A percentile compares a stretch with the other conserved stretches of the same genome.
These are phyloP conservation scores for Fraxinus cuspidata DNA, from an alignment of 257 asterid genomes.

Conservation along the genomic window DNA sequence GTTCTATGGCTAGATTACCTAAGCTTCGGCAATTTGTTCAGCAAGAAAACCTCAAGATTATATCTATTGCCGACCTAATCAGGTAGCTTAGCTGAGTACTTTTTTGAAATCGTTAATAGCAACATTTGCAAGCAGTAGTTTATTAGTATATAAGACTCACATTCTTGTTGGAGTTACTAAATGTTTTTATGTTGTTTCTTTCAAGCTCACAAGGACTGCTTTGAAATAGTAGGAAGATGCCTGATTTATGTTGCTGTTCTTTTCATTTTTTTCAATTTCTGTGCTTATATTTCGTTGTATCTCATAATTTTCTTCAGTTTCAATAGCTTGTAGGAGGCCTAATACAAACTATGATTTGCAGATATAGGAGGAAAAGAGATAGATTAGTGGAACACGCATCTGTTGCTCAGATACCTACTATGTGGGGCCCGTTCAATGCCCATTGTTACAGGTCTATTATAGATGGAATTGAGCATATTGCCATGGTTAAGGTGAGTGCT, in stretches of 20 bases:
- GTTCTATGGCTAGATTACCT: slow-evolving; percentile 98
- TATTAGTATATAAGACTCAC: background rate
- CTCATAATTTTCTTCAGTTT: background rate
- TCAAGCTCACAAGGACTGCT: background rate
- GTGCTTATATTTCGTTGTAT: background rate
- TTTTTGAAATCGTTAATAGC: background rate
- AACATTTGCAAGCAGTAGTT: too few relatives aligned
- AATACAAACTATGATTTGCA: slow-evolving; percentile 38
- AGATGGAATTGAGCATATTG: slow-evolving; percentile 96
- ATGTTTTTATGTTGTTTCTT: background rate
- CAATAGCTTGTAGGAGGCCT: slow-evolving; percentile 15
- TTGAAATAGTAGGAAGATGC: background rate
- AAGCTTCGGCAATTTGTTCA: slow-evolving; percentile 63
- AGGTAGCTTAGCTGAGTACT: slow-evolving; percentile 47
- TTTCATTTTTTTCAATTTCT: background rate
- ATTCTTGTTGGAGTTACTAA: background rate
- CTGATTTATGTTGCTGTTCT: background rate
- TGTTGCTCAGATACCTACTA: slow-evolving; percentile 88
- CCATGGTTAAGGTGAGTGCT: slow-evolving; percentile 85
- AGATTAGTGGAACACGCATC: slow-evolving; percentile 82
- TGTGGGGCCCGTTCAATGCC: slow-evolving; percentile 96
- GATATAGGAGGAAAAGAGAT: slow-evolving; percentile 91
- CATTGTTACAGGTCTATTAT: slow-evolving; percentile 77
- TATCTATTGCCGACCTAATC: slow-evolving; percentile 89
- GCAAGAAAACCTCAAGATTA: slow-evolving; percentile 69